Percentiles rank a stretch among this genome's conserved stretches.
phyloP scores from a whole-genome alignment of 2,329 filamentous ascomycete species.

The Geosmithia flava region DNA sequence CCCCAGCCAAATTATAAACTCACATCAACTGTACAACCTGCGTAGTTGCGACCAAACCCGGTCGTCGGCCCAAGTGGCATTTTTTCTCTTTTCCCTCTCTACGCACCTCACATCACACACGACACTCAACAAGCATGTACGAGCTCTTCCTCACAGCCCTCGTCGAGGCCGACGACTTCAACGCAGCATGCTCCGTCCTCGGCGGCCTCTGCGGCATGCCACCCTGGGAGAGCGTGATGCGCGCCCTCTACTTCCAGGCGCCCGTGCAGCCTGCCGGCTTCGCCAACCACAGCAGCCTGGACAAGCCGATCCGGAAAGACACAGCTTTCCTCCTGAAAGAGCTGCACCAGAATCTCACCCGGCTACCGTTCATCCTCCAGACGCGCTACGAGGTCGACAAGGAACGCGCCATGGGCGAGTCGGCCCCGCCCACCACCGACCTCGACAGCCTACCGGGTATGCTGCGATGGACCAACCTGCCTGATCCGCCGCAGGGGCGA shows the following conservation, averaged over 20 bases:
- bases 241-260: constrained; percentile 42
- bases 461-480: constrained; percentile 47
- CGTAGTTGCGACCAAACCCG: not conserved
- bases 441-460: constrained; percentile 32
- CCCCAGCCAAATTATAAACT: too few species aligned
- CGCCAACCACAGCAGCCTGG: constrained; percentile 23
- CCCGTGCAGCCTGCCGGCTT: constrained; percentile 32
- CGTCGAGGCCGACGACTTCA: constrained; percentile 36
- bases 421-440: constrained; percentile 15
- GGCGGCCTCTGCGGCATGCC: constrained; percentile 45
- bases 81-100: too few species aligned
- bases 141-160: constrained; percentile 46
- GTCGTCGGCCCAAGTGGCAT: not conserved
- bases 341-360: constrained; percentile 38
- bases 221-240: constrained; percentile 33
- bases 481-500: constrained; percentile 39
- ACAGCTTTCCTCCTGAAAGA: constrained; percentile 33
- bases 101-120: not conserved
- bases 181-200: constrained; percentile 37
- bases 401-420: constrained; percentile 31
- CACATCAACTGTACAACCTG: not conserved
- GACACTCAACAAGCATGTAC: constrained; percentile 28
- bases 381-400: constrained; percentile 39
- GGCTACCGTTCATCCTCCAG: constrained; percentile 46
- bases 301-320: constrained; percentile 24